A percentile compares a stretch with the other conserved stretches of the same genome.
Conservation (phyloP, 495 filamentous ascomycete genomes). For the Talaromyces nanjingensis region DNA sequence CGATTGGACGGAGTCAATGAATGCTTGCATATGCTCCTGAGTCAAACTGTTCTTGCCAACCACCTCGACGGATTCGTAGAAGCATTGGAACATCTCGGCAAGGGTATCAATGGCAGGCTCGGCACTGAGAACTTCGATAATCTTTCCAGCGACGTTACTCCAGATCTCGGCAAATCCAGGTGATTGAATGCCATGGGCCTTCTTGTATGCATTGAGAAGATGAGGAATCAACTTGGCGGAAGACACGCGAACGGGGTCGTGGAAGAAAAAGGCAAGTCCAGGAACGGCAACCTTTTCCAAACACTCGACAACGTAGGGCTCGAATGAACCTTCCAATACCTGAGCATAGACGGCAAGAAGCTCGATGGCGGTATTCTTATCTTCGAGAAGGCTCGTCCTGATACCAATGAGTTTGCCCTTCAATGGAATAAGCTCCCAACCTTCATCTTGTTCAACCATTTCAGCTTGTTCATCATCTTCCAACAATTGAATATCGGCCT, state of each 20-base stretch:
- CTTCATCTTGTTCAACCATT: conserved; percentile 88
- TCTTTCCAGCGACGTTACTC: conserved; percentile 77
- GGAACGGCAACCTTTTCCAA: conserved; percentile 96
- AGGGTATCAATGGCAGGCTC: conserved; percentile 95
- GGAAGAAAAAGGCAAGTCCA: conserved; percentile 97
- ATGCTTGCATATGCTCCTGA: conserved; percentile 69
- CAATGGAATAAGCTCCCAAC: conserved; percentile 94
- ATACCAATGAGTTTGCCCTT: conserved; percentile 98
- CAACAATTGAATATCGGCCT: conserved; percentile 93
- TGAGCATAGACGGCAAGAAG: conserved; percentile 95
- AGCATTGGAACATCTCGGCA: conserved; percentile 99
- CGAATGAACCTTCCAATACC: conserved; percentile 83
- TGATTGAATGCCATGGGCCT: conserved; percentile 71
- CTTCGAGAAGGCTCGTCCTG: conserved; percentile 91
- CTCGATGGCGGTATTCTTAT: conserved; percentile 99
- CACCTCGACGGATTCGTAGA: conserved; percentile 97
- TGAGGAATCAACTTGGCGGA: conserved; percentile 93
- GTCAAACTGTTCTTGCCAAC: conserved; percentile 78
- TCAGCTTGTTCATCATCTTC: conserved; percentile 95
- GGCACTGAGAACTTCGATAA: conserved; percentile 88
- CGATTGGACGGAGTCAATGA: conserved; percentile 75
- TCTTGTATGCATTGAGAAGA: conserved; percentile 89
- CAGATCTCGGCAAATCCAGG: conserved; percentile 71
- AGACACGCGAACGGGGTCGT: conserved; percentile 92
- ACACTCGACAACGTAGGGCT: conserved; percentile 83